phyloP scores from a whole-genome alignment of 2,329 filamentous ascomycete species.

The Coniochaeta sp. region DNA sequence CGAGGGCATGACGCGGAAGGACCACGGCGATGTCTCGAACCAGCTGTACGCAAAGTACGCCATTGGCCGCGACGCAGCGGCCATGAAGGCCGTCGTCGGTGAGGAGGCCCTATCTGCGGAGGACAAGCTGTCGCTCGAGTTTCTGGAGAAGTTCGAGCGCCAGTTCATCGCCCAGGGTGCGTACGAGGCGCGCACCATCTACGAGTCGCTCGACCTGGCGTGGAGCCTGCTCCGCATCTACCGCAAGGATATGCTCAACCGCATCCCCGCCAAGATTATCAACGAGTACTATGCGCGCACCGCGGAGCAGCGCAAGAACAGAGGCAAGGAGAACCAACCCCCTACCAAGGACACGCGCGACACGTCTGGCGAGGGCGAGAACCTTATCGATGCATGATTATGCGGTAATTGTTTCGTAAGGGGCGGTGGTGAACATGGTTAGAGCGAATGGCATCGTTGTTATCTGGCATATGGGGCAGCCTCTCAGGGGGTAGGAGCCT shows the following conservation, averaged over 20 bases:
- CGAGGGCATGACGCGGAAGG: slow-evolving; percentile 91
- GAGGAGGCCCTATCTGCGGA: slow-evolving; percentile 93
- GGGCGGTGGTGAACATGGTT: no score
- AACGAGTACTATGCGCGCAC: slow-evolving; percentile 76
- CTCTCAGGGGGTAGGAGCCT: not conserved
- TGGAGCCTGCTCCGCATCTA: slow-evolving; percentile 97
- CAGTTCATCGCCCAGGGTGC: slow-evolving; percentile 88
- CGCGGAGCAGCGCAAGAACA: slow-evolving; percentile 53
- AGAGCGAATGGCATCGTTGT: not conserved
- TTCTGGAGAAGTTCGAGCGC: slow-evolving; percentile 96
- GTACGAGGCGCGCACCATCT: slow-evolving; percentile 88
- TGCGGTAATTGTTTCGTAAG: no score
- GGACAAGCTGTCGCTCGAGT: slow-evolving; percentile 97
- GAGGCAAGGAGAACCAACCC: slow-evolving; percentile 44
- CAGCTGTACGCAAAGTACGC: slow-evolving; percentile 99
- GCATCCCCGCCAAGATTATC: slow-evolving; percentile 76
- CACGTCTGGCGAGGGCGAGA: slow-evolving; percentile 22
- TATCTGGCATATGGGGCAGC: not conserved
- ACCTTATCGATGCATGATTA: slow-evolving; percentile 26
- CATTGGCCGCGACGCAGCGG: slow-evolving; percentile 94
- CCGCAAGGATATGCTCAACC: slow-evolving; percentile 96
- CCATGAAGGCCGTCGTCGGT: slow-evolving; percentile 99
- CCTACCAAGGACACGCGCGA: slow-evolving; percentile 20
- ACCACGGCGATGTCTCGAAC: slow-evolving; percentile 98
- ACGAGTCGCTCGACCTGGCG: slow-evolving; percentile 88